A percentile compares a stretch with the other conserved stretches of the same genome.
phyloP scores from a whole-genome alignment of 176 grass and related monocot species.

The Metroxylon sagu region DNA sequence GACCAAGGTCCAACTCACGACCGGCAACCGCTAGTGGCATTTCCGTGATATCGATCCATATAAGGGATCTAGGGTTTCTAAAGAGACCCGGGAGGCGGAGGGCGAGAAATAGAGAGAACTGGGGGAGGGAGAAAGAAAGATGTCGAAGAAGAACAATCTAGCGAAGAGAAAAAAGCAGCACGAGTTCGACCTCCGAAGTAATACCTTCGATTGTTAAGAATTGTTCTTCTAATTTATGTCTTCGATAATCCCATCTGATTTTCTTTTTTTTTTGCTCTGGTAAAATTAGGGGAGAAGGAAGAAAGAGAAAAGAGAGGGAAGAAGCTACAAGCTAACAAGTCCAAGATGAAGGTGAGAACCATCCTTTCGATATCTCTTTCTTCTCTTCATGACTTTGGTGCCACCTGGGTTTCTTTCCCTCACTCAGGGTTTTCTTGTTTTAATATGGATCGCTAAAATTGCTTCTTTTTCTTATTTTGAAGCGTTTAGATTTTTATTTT shows the following conservation, averaged over 20 bases:
- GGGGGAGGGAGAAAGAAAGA: constrained; percentile 4
- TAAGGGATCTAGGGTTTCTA: no score
- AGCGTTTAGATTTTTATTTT: no score
- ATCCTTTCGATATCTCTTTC: neutral
- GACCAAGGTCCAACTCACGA: no score
- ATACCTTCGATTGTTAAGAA: neutral
- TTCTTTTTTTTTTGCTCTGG: neutral
- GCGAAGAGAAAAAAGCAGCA: constrained; percentile 62
- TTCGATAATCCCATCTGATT: neutral
- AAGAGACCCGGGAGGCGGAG: no score
- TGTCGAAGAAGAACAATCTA: constrained; percentile 98
- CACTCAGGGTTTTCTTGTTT: no score
- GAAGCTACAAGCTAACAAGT: constrained; percentile 76
- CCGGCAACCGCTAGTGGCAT: no score
- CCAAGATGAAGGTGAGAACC: constrained; percentile 70
- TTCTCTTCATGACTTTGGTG: no score
- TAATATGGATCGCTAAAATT: no score
- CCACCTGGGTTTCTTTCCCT: no score
- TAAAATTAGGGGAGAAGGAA: constrained; percentile 49
- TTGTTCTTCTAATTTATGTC: neutral
- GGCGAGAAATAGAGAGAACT: no score
- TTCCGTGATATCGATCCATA: no score
- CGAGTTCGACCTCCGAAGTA: constrained; percentile 80
- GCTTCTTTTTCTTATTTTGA: no score
- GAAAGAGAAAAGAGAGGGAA: constrained; percentile 53